These are phyloP conservation scores for Penicillium atrosanguineum DNA, from an alignment of 495 filamentous ascomycete species.

Conservation along the genomic window DNA sequence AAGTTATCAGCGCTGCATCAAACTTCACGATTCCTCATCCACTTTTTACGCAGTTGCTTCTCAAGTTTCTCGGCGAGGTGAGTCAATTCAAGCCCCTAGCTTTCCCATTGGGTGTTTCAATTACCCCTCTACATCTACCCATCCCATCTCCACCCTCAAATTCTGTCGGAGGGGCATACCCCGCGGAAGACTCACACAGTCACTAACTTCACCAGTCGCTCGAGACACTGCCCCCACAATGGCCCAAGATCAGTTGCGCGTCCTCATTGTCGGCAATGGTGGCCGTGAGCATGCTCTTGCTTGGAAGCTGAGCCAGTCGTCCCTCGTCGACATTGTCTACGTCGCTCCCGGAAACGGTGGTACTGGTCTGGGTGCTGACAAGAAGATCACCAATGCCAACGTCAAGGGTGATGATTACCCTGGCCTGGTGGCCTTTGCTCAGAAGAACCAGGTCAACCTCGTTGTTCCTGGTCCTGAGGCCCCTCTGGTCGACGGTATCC, in stretches of 20 bases:
- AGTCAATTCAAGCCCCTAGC: slow-evolving; percentile 9
- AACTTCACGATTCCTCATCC: slow-evolving; percentile 13
- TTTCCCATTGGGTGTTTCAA: neutral
- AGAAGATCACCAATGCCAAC: slow-evolving; percentile 71
- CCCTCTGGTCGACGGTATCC: slow-evolving; percentile 88
- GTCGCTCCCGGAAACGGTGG: slow-evolving; percentile 81
- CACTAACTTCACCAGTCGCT: slow-evolving; percentile 27
- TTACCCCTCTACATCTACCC: neutral
- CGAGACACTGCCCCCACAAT: slow-evolving; percentile 36
- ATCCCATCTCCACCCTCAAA: slow-evolving; percentile 1
- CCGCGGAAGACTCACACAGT: slow-evolving; percentile 24
- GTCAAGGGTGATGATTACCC: slow-evolving; percentile 74
- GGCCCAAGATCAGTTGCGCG: slow-evolving; percentile 48
- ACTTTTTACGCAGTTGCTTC: slow-evolving; percentile 27
- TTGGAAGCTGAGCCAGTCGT: slow-evolving; percentile 88
- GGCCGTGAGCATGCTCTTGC: slow-evolving; percentile 93
- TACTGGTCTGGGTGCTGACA: slow-evolving; percentile 59
- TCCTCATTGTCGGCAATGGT: slow-evolving; percentile 89
- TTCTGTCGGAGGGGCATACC: slow-evolving; percentile 22
- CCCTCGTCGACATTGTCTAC: slow-evolving; percentile 49
- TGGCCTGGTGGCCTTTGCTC: slow-evolving; percentile 70
- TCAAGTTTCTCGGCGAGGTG: slow-evolving; percentile 34
- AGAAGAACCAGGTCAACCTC: slow-evolving; percentile 71
- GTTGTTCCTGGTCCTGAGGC: slow-evolving; percentile 91
- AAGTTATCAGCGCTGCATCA: slow-evolving; percentile 14